phyloP scores from a whole-genome alignment of 1,284 basidiomycete genomes.

The Ceratobasidium sp. region DNA sequence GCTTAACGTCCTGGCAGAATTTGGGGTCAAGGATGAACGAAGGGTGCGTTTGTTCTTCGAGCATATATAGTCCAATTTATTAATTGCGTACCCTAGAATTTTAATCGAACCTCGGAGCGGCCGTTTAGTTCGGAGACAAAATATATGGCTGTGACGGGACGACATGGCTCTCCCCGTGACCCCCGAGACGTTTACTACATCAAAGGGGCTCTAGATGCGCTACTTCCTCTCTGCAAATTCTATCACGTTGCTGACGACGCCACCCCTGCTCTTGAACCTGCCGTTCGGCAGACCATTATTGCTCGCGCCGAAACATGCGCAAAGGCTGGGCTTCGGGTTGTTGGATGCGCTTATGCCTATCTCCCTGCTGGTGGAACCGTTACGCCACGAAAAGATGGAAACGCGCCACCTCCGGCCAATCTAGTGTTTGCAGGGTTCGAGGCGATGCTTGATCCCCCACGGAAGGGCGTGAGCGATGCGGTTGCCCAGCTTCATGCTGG shows the following conservation, averaged over 20 bases:
- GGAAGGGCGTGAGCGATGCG: constrained; percentile 90
- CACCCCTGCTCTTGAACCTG: constrained; percentile 75
- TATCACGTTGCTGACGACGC: constrained; percentile 88
- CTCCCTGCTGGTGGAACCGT: constrained; percentile 58
- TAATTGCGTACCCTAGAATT: constrained; percentile 52
- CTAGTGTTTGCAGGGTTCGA: constrained; percentile 92
- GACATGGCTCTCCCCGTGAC: constrained; percentile 55
- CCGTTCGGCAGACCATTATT: constrained; percentile 69
- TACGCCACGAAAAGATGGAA: constrained; percentile 46
- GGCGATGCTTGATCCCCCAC: constrained; percentile 94
- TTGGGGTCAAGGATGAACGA: constrained; percentile 75
- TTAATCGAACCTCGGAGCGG: constrained; percentile 78
- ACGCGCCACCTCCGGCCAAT: constrained; percentile 54
- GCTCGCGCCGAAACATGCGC: constrained; percentile 76
- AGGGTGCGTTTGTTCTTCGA: constrained; percentile 57
- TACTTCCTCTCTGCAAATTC: constrained; percentile 84
- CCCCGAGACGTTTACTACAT: constrained; percentile 83
- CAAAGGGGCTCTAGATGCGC: constrained; percentile 90
- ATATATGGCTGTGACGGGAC: constrained; percentile 88
- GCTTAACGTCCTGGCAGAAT: constrained; percentile 78
- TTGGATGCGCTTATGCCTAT: constrained; percentile 90
- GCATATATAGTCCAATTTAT: constrained; percentile 11
- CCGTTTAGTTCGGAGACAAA: constrained; percentile 95
- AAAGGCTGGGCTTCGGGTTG: constrained; percentile 79
- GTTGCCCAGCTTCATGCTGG: constrained; percentile 80